phyloP scores from a whole-genome alignment of 1,284 basidiomycete genomes.

The Ustilago bromivora region DNA sequence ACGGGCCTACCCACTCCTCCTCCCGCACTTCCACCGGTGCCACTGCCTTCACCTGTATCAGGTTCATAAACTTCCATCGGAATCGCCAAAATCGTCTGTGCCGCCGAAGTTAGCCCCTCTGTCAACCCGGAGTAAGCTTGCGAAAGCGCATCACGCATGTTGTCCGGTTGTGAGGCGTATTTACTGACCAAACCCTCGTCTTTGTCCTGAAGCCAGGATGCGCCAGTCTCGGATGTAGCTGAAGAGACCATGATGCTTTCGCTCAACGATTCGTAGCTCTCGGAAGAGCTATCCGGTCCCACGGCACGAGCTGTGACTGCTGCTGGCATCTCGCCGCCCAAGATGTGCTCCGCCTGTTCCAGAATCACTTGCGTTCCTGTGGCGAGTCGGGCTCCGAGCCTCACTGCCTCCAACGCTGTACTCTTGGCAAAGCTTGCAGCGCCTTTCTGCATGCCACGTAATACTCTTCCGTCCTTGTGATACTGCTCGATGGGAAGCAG shows the following conservation, averaged over 20 bases:
- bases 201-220: constrained; percentile 2
- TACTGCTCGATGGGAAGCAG: constrained; percentile 96
- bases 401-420: constrained; percentile 93
- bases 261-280: constrained; percentile 34
- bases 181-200: constrained; percentile 75
- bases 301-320: constrained; percentile 78
- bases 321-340: constrained; percentile 76
- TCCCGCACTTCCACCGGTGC: constrained; percentile 57
- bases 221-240: constrained; percentile 3
- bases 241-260: constrained; percentile 36
- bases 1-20: constrained; percentile 74
- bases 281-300: constrained; percentile 34
- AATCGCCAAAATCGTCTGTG: constrained; percentile 96
- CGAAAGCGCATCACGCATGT: constrained; percentile 87
- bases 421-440: constrained; percentile 90
- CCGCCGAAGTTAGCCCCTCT: constrained; percentile 81
- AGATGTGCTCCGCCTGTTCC: constrained; percentile 91
- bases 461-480: constrained; percentile 92
- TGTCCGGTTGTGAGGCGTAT: constrained; percentile 88
- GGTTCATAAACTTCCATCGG: constrained; percentile 99
- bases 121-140: constrained; percentile 85
- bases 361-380: constrained; percentile 97
- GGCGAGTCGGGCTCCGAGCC: constrained; percentile 90
- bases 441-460: constrained; percentile 92
- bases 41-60: constrained; percentile 61